These are phyloP conservation scores for Alliaria petiolata DNA, from an alignment of 345 rosid genomes.

Conservation along the genomic window DNA sequence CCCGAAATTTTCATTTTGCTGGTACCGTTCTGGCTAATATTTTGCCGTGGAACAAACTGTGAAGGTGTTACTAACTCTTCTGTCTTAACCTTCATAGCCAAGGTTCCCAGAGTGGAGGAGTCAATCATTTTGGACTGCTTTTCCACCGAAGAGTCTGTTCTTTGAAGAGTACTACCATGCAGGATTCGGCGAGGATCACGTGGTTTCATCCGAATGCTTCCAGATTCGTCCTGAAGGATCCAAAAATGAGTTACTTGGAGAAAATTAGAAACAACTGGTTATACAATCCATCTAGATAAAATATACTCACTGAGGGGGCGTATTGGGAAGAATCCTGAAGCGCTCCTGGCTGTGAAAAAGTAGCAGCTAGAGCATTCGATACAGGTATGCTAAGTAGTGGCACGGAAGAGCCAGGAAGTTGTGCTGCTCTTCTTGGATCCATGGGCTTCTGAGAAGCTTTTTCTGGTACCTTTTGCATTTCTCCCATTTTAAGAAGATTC, in stretches of 20 bases:
- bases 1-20: slow-evolving; percentile 4
- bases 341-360: slow-evolving; percentile 46
- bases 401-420: slow-evolving; percentile 43
- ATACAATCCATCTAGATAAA: background rate
- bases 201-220: slow-evolving; percentile 86
- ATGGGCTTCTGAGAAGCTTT: slow-evolving; percentile 23
- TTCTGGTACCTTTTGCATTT: slow-evolving; percentile 56
- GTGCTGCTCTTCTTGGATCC: slow-evolving; percentile 38
- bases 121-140: slow-evolving; percentile 53
- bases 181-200: slow-evolving; percentile 95
- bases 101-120: slow-evolving; percentile 25
- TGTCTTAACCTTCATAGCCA: slow-evolving; percentile 36
- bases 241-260: slow-evolving; percentile 12
- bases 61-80: slow-evolving; percentile 39
- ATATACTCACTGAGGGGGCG: slow-evolving; percentile 43
- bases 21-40: slow-evolving; percentile 18
- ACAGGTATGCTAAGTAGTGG: slow-evolving; percentile 29
- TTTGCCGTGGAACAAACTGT: slow-evolving; percentile 31
- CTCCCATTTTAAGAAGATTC: slow-evolving; percentile 68
- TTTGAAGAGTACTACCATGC: slow-evolving; percentile 58
- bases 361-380: slow-evolving; percentile 38
- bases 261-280: background rate
- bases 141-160: slow-evolving; percentile 40
- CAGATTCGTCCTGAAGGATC: slow-evolving; percentile 57
- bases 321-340: slow-evolving; percentile 42